A percentile compares a stretch with the other conserved stretches of the same genome.
Conservation (phyloP, 371 early-diverging fungal genomes). For the Batrachochytrium dendrobatidis region DNA sequence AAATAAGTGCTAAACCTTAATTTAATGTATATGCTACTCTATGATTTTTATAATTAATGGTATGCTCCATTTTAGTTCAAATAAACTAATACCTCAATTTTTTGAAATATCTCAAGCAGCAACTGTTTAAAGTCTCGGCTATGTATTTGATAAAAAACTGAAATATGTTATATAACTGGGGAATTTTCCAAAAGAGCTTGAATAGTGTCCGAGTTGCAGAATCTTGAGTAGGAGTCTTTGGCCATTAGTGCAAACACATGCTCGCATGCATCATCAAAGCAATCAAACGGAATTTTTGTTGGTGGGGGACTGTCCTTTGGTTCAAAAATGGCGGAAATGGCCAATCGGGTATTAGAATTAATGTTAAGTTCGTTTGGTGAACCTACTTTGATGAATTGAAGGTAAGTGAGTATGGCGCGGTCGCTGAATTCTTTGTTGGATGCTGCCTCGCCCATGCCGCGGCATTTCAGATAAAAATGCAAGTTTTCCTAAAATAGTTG, state of each 20-base stretch:
- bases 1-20: no score
- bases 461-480: slow-evolving; percentile 21
- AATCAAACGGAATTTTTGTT: slow-evolving; percentile 6
- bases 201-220: slow-evolving; percentile 19
- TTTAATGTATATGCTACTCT: no score
- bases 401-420: slow-evolving; percentile 15
- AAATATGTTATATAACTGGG: background rate
- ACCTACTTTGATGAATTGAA: slow-evolving; percentile 24
- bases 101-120: no score
- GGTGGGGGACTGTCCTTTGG: slow-evolving; percentile 3
- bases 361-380: slow-evolving; percentile 26
- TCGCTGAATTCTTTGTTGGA: slow-evolving; percentile 19
- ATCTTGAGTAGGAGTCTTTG: slow-evolving; percentile 27
- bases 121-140: no score
- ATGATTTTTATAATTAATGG: no score
- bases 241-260: slow-evolving; percentile 24
- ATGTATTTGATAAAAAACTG: no score
- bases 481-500: slow-evolving; percentile 27
- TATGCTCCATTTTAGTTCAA: no score
- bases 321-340: slow-evolving; percentile 19
- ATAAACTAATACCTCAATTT: no score
- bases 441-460: slow-evolving; percentile 15
- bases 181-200: background rate
- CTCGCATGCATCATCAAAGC: slow-evolving; percentile 17
- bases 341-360: slow-evolving; percentile 15